Conservation (phyloP, 2,329 filamentous ascomycete genomes). For the Proliferodiscus dingleyae region DNA sequence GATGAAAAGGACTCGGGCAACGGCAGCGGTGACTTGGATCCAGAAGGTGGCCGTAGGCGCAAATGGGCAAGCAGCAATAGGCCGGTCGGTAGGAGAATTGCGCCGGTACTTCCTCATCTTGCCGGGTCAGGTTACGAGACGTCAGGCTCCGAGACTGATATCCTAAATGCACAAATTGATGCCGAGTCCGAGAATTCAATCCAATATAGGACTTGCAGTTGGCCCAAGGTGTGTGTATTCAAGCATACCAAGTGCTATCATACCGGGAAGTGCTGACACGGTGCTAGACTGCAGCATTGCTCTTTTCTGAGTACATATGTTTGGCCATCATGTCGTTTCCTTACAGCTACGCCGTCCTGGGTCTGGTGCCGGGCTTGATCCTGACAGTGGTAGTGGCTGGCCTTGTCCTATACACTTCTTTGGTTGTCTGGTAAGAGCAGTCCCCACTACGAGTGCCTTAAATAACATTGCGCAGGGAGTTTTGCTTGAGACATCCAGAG, state of each 20-base stretch:
- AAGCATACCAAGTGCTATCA: too few relatives aligned
- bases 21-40: constrained; percentile 10
- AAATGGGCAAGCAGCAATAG: constrained; percentile 11
- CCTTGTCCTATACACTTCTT: constrained; percentile 77
- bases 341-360: constrained; percentile 84
- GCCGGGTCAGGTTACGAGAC: constrained; percentile 21
- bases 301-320: constrained; percentile 96
- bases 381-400: constrained; percentile 73
- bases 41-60: constrained; percentile 4
- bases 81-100: constrained; percentile 24
- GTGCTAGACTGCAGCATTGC: constrained; percentile 69
- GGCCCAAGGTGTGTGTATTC: constrained; percentile 74
- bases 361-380: constrained; percentile 81
- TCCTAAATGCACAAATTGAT: constrained; percentile 62
- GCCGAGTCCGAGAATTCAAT: constrained; percentile 74
- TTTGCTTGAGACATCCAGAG: constrained; percentile 85
- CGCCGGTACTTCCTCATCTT: constrained; percentile 30
- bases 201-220: constrained; percentile 88
- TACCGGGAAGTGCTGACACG: constrained; percentile 7
- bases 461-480: constrained; percentile 56
- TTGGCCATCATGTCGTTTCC: constrained; percentile 93
- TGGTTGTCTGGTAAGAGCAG: constrained; percentile 56
- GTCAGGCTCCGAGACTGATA: constrained; percentile 25
- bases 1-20: constrained; percentile 3
- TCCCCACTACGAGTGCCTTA: not conserved